Percentiles rank a stretch among this genome's conserved stretches.
Evolutionary conservation across 225 moss, liverwort and hornwort species (phyloP).

Genomic region (Asterella californica): DNA sequence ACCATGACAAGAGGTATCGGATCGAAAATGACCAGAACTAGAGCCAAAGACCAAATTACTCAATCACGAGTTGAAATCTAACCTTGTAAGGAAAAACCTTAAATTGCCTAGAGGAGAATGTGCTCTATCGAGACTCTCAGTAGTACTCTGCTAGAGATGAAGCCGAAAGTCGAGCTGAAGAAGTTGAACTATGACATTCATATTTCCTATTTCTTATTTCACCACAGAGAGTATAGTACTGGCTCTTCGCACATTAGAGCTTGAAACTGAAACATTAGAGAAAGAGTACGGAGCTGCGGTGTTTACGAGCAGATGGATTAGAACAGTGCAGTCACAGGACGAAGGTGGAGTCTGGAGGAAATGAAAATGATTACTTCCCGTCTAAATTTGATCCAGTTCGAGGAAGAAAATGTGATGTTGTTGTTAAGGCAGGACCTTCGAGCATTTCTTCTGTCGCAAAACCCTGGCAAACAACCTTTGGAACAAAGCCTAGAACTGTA

Average conservation of each 20-base stretch:
- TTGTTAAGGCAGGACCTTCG: background rate
- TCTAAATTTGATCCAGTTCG: no score
- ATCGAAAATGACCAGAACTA: background rate
- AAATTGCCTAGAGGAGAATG: background rate
- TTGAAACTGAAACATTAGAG: background rate
- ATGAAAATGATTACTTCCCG: background rate
- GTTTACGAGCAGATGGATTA: no score
- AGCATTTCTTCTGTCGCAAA: no score
- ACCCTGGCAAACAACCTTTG: no score
- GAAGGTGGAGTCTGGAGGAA: background rate
- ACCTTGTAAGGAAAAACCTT: constrained; percentile 58
- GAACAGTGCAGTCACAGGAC: background rate
- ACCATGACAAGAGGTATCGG: background rate
- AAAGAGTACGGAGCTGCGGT: background rate
- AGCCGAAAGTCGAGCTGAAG: constrained; percentile 56
- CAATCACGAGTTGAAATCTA: constrained; percentile 13
- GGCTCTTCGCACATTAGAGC: no score
- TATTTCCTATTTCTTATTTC: constrained; percentile 74
- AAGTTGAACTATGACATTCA: constrained; percentile 73
- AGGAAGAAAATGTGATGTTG: constrained; percentile 5
- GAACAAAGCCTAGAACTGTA: no score
- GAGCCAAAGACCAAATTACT: background rate
- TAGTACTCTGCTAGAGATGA: constrained; percentile 73
- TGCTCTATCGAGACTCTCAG: constrained; percentile 37
- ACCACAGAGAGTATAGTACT: no score